Evolutionary conservation across 768 basidiomycete species (phyloP).

Genomic region (Kwoniella botswanensis): DNA sequence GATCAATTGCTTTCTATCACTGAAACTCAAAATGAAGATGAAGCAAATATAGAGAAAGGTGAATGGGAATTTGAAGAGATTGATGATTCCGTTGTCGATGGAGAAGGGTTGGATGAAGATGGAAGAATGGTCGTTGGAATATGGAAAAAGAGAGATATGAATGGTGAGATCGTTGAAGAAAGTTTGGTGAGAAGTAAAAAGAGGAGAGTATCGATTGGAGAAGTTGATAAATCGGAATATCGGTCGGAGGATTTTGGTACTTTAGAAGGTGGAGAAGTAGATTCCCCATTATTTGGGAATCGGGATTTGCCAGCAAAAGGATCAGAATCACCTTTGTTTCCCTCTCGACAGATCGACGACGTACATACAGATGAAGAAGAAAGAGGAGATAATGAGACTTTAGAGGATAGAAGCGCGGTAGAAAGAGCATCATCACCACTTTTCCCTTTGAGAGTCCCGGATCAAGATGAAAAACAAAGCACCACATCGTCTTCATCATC

Average conservation of each 20-base stretch:
- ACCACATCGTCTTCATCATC: neutral
- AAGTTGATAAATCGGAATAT: slow-evolving; percentile 5
- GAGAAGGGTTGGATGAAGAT: slow-evolving; percentile 14
- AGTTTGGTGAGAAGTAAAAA: slow-evolving; percentile 16
- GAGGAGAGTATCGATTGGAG: neutral
- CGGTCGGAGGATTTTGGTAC: neutral
- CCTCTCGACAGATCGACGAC: slow-evolving; percentile 9
- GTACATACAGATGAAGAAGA: slow-evolving; percentile 4
- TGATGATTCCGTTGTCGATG: slow-evolving; percentile 17
- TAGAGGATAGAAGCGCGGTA: neutral
- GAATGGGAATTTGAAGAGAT: slow-evolving; percentile 30
- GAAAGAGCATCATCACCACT: slow-evolving; percentile 18
- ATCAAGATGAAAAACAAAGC: neutral
- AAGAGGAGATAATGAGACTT: neutral
- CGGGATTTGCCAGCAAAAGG: slow-evolving; percentile 5
- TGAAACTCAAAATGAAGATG: neutral
- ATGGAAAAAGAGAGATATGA: slow-evolving; percentile 25
- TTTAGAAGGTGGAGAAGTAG: neutral
- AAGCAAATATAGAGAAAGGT: slow-evolving; percentile 6
- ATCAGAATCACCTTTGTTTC: slow-evolving; percentile 20
- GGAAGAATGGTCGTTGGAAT: slow-evolving; percentile 6
- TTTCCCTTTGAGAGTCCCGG: slow-evolving; percentile 17
- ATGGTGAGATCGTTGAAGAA: slow-evolving; percentile 19
- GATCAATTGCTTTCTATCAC: neutral
- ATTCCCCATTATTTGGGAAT: slow-evolving; percentile 24